Base-by-base conservation (phyloP, 2,329 filamentous ascomycete species). In the Colletotrichum cereale region DNA sequence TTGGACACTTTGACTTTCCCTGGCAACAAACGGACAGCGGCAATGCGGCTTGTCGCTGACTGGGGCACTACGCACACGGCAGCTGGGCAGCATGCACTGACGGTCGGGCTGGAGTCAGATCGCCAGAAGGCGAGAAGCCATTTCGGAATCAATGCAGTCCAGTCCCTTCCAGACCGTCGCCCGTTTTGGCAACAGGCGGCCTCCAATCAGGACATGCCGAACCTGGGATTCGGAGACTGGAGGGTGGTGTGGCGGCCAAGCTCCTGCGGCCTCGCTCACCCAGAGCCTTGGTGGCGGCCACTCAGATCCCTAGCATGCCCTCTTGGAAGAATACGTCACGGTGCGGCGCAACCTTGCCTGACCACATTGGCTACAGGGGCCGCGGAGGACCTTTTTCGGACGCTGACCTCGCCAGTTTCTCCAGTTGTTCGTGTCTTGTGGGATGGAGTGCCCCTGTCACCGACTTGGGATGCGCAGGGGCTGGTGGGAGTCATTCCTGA, bases 181-280 rank as follows among this genome's bases (percentile, higher is more conserved):
- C 63, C 60, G 18, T 67, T 63, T 58, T 63, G 63, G 63, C 42
- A 68, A 42, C 55, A 65, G 72, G 68, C 68, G 72, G 72, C 69
- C 72, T 73, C 72, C 69, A 73, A 72, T 73, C 64, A 69, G 64
- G 72, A 36, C 64, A 62, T 42, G 55, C 68, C 31, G 64, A 73
- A 69, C 60, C 64, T 72, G 57, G 69, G 29, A 57, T 65, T 66
- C 60, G 72, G 69, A 71, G 34, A 58, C 66, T 66, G 67, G 16
- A 16, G 50, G 60, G 60, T 34, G 29, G 31, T 31, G 24, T 36
- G 53, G 53, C 40, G 55, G 62, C 66, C 66, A 47, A 47, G 36
- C n/a, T 66, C 26, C 55, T 26, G 61, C 55, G 66, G 61, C 70
- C 57, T 72, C 66, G 50, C 66, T 62, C 29, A 26, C 47, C 60